Percentiles rank a stretch among this genome's conserved stretches.
Evolutionary conservation across 2,329 filamentous ascomycete genomes (phyloP).

Genomic region (Zasmidium cellare): DNA sequence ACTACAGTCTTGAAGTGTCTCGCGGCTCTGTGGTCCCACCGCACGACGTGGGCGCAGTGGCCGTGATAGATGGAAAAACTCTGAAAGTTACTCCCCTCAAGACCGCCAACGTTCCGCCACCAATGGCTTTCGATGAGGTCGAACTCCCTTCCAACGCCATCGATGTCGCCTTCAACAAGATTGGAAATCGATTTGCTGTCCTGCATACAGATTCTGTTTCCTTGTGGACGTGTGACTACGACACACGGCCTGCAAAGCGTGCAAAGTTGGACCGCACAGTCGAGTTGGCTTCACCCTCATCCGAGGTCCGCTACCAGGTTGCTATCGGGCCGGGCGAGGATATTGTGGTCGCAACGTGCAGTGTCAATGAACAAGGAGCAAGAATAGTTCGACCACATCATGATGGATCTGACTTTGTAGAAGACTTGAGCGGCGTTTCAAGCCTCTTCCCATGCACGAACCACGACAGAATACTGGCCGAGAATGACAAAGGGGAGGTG

Average conservation of each 20-base stretch:
- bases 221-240: conserved; percentile 68
- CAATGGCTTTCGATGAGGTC: conserved; percentile 83
- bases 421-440: conserved; percentile 21
- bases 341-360: conserved; percentile 36
- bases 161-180: conserved; percentile 72
- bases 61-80: conserved; percentile 77
- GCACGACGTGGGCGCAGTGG: conserved; percentile 53
- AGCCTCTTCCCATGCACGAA: conserved; percentile 18
- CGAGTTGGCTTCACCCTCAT: neutral
- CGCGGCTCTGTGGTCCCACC: conserved; percentile 70
- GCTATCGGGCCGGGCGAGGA: conserved; percentile 43
- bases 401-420: neutral
- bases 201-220: conserved; percentile 67
- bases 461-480: conserved; percentile 24
- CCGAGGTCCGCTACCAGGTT: conserved; percentile 40
- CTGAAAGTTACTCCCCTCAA: conserved; percentile 85
- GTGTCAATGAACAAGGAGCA: conserved; percentile 16
- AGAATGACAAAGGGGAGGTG: conserved; percentile 20
- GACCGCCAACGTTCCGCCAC: conserved; percentile 82
- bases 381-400: neutral
- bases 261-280: conserved; percentile 38
- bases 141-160: conserved; percentile 61
- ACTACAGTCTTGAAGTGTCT: conserved; percentile 68
- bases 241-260: conserved; percentile 51
- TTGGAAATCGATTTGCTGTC: conserved; percentile 67